Evolutionary conservation across 306 rosid species (phyloP), one percentile per base, ranked within the genome.

Genomic region (Rosa chinensis): DNA sequence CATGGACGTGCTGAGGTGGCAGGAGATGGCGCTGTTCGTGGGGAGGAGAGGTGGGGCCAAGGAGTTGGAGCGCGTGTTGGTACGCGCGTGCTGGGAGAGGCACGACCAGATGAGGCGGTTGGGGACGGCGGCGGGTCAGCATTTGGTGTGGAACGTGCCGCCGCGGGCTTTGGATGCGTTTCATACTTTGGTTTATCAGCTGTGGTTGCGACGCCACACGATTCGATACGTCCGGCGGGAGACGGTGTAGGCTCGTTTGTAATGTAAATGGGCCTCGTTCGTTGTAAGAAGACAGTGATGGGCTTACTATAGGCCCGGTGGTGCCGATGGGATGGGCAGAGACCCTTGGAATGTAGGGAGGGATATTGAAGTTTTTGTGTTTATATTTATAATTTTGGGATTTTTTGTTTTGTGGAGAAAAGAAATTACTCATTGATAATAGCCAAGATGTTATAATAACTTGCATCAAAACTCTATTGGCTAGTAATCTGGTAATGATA

Each of bases 141-240:
- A 93, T 77, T 87, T 91, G 4, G 20, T 53, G 88, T 93, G 97
- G 97, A 85, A 90, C 82, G 77, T 67, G 28, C 52, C 83, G 42
- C 85, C 98, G 37, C 63, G 77, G 73, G 91, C 91, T 75, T 85
- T 87, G 0, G 97, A 90, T 87, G 79, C 95, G 48, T 91, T 93
- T 82, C 82, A 88, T 12, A 91, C 88, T 61, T 40, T 91, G 80
- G 85, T 90, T 85, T 93, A 87, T 85, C 91, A 91, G 84, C 77
- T 93, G 70, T 93, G 97, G 95, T 82, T 90, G 49, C 87, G 98
- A 79, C 86, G 98, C 28, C 89, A 90, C 73, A 70, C 91, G 58
- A 82, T 90, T 40, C 74, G 93, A 88, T 90, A 90, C 83, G 67
- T 62, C 7, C 63, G 80, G 28, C 81, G 82, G 13, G 81, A 86